A percentile compares a stretch with the other conserved stretches of the same genome.
Conservation (phyloP, 352 stramenopile genomes). For the Blastocystis sp. region DNA sequence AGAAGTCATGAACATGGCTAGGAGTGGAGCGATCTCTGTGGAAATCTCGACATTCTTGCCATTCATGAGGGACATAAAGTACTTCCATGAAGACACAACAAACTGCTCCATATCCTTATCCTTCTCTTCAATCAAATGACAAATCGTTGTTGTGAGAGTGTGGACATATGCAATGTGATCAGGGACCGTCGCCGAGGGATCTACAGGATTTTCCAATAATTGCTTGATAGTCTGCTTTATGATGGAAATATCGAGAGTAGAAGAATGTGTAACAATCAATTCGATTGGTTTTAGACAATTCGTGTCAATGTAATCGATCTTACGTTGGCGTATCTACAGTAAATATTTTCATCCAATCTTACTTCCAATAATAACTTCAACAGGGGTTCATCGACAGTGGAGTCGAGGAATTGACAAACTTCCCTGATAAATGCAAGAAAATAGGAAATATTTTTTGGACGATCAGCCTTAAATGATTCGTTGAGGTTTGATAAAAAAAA, state of each 20-base stretch:
- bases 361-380: not conserved
- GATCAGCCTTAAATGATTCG: not conserved
- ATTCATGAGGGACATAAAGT: not conserved
- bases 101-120: not conserved
- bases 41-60: not conserved
- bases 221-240: not conserved
- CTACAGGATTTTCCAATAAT: not conserved
- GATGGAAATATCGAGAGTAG: not conserved
- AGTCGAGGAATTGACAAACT: not conserved
- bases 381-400: not conserved
- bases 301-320: slow-evolving; percentile 1
- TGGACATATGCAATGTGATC: not conserved
- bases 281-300: slow-evolving; percentile 30
- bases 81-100: too few relatives aligned
- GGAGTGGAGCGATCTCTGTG: not conserved
- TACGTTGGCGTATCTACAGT: slow-evolving; percentile 9
- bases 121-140: not conserved
- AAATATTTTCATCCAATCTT: not conserved
- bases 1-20: not conserved
- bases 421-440: not conserved
- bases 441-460: slow-evolving; percentile 13
- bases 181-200: not conserved
- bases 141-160: not conserved
- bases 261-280: not conserved
- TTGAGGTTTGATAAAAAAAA: slow-evolving; percentile 1